These are phyloP conservation scores for Phytophthora kernoviae DNA, from an alignment of 352 stramenopile genomes.

Conservation along the genomic window DNA sequence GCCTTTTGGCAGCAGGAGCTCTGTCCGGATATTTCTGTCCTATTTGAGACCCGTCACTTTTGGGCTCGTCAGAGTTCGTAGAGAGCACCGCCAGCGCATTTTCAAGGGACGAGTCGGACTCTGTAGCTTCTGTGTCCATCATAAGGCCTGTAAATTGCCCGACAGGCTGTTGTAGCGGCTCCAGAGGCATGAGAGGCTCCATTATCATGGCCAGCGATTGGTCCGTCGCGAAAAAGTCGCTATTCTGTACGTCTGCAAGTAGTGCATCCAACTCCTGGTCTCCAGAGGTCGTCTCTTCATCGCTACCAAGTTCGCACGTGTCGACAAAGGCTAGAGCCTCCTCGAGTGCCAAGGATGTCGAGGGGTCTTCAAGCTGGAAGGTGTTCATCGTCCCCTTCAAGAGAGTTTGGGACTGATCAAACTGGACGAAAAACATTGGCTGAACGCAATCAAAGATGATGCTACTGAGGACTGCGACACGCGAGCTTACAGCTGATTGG, in stretches of 20 bases:
- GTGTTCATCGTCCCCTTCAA: slow-evolving; percentile 19
- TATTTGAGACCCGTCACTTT: slow-evolving; percentile 6
- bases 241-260: slow-evolving; percentile 24
- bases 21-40: slow-evolving; percentile 7
- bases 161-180: background rate
- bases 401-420: background rate
- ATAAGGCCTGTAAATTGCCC: slow-evolving; percentile 29
- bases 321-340: slow-evolving; percentile 51
- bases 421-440: background rate
- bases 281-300: slow-evolving; percentile 18
- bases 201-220: slow-evolving; percentile 12
- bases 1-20: background rate
- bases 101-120: slow-evolving; percentile 24
- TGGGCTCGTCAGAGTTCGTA: slow-evolving; percentile 22
- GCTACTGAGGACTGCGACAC: background rate
- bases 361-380: slow-evolving; percentile 31
- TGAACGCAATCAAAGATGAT: background rate
- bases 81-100: slow-evolving; percentile 29
- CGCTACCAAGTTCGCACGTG: slow-evolving; percentile 34
- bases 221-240: slow-evolving; percentile 25
- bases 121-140: slow-evolving; percentile 3
- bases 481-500: no score
- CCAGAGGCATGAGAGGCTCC: slow-evolving; percentile 15
- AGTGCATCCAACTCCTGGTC: slow-evolving; percentile 26
- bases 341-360: slow-evolving; percentile 32